phyloP scores from a whole-genome alignment of 129 eudicot species.

The Logfia minima region DNA sequence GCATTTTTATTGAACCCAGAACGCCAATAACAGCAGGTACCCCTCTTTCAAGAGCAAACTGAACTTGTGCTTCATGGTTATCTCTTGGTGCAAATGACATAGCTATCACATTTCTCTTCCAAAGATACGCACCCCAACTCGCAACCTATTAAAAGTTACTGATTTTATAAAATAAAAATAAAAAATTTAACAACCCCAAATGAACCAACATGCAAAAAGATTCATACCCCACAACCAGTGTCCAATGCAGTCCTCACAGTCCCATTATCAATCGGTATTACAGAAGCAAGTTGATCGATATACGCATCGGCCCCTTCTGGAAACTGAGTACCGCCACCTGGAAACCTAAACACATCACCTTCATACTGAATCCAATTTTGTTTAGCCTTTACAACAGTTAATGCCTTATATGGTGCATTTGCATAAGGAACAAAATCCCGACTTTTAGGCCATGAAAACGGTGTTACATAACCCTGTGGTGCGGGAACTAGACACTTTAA shows the following conservation, averaged over 20 bases:
- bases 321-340: conserved; percentile 56
- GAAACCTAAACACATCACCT: conserved; percentile 43
- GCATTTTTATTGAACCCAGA: conserved; percentile 27
- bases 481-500: conserved; percentile 49
- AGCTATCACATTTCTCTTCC: conserved; percentile 35
- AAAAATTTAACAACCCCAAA: neutral
- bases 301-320: conserved; percentile 50
- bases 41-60: conserved; percentile 33
- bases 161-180: neutral
- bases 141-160: conserved; percentile 16
- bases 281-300: conserved; percentile 42
- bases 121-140: conserved; percentile 31
- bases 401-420: conserved; percentile 55
- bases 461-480: conserved; percentile 54
- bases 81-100: conserved; percentile 37
- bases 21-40: conserved; percentile 34
- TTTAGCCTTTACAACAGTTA: conserved; percentile 44
- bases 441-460: conserved; percentile 57
- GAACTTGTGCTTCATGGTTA: conserved; percentile 33
- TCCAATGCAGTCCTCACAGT: conserved; percentile 41
- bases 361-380: conserved; percentile 52
- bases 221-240: conserved; percentile 47
- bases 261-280: conserved; percentile 41
- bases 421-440: conserved; percentile 53
- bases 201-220: conserved; percentile 2